Evolutionary conservation across 2,329 filamentous ascomycete species (phyloP).

Genomic region (Diaporthe sp.): DNA sequence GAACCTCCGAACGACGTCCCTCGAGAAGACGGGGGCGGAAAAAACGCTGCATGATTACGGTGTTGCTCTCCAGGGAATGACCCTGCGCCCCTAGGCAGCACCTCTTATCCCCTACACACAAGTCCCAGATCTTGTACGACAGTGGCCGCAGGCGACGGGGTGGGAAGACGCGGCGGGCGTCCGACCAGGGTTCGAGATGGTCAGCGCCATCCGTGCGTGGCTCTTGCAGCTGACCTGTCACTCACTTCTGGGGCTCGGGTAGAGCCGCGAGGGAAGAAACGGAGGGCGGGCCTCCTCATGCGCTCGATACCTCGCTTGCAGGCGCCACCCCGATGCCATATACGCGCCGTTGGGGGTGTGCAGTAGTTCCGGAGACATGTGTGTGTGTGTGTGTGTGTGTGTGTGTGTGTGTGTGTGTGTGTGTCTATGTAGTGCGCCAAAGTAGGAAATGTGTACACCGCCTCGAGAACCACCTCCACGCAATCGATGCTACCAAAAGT

Average conservation of each 20-base stretch:
- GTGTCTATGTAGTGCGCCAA: constrained; percentile 4
- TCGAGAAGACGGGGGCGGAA: background rate
- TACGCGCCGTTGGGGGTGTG: background rate
- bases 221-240: constrained; percentile 26
- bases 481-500: background rate
- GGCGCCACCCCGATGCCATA: constrained; percentile 7
- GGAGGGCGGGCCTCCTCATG: constrained; percentile 1
- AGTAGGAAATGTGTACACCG: constrained; percentile 8
- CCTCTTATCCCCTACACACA: background rate
- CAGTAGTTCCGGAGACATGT: background rate
- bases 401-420: background rate
- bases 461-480: background rate
- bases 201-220: constrained; percentile 8
- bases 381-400: background rate
- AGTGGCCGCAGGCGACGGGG: constrained; percentile 7
- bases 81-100: background rate
- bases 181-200: constrained; percentile 4
- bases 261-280: constrained; percentile 3
- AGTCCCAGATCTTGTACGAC: constrained; percentile 5
- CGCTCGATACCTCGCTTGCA: constrained; percentile 21
- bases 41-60: background rate
- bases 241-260: constrained; percentile 12
- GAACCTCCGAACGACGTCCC: background rate
- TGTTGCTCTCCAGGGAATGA: background rate
- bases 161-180: constrained; percentile 10